These are phyloP conservation scores for Emmonsiellopsis sp. DNA, from an alignment of 2,329 filamentous ascomycete genomes.

Conservation along the genomic window DNA sequence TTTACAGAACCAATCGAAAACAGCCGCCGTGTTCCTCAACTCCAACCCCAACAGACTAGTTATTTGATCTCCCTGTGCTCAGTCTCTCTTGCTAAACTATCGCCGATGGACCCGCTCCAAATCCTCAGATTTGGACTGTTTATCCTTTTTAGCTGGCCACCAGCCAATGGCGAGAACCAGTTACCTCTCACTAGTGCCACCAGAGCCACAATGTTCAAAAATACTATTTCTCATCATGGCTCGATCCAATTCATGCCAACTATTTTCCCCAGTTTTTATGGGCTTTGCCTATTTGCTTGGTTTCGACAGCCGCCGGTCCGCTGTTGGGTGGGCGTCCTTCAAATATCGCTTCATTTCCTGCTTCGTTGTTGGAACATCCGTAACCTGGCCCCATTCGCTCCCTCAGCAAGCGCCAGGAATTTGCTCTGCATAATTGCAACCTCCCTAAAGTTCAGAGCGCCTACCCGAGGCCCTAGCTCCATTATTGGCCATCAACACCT, in stretches of 20 bases:
- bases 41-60: too few species aligned
- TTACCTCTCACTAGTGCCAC: background rate
- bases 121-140: too few species aligned
- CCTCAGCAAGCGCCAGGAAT: constrained; percentile 4
- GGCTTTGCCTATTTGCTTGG: background rate
- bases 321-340: background rate
- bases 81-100: too few species aligned
- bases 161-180: too few species aligned
- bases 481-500: background rate
- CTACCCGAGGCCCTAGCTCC: background rate
- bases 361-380: background rate
- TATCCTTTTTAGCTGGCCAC: too few species aligned
- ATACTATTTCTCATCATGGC: background rate
- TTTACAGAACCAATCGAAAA: too few species aligned
- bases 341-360: background rate
- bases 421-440: background rate
- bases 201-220: background rate
- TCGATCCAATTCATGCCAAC: background rate
- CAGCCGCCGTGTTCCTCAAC: too few species aligned
- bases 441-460: background rate
- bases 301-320: background rate
- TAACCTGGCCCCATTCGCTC: background rate
- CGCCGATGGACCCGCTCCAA: too few species aligned
- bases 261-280: background rate
- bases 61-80: too few species aligned